Base-by-base conservation (phyloP, 768 basidiomycete genomes). In the Lyophyllum semitale region DNA sequence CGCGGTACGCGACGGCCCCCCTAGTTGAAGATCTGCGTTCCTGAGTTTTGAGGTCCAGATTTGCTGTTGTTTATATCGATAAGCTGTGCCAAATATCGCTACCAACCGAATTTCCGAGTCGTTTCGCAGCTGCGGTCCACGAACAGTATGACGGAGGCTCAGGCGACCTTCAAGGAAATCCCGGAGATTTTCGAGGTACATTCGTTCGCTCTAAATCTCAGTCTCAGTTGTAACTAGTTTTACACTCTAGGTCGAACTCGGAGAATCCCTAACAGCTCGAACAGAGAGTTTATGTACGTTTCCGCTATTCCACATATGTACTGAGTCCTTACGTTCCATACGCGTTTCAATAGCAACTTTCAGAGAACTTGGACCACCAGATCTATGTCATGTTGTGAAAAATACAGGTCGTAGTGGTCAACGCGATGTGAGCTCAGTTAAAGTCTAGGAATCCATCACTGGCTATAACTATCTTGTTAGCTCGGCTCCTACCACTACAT, bases 401-500 rank as follows among this genome's bases (percentile, higher is more conserved):
- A 93, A 86, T 45, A 91, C 88, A 0, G 93, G 94, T 7, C 81
- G 85, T 55, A 78, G 84, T 44, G 93, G 90, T 1, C 85, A 89
- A 60, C 90, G 92, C 68, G 95, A 98, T 71, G 95, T 95, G 58
- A 63, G 89, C 80, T 32, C 6, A 23, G 45, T n/a, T n/a, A n/a
- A 33, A 57, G 45, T 49, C 27, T 13, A 8, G 17, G 26, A 22
- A 49, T 41, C 17, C 23, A 13, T 37, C 33, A 51, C 32, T 15
- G 9, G 35, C 7, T 27, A 47, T 35, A 49, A 42, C 30, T 27
- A 42, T 29, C 29, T 37, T 17, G 37, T 25, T 63, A 97, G 95
- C 78, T 93, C 55, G 93, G 94, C 35, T 98, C 96, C 32, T 98
- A 98, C 70, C 97, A 99, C 73, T 98, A 93, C 63, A 84, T 97